phyloP scores from a whole-genome alignment of 331 rosid species.

The Rosa hybrid region DNA sequence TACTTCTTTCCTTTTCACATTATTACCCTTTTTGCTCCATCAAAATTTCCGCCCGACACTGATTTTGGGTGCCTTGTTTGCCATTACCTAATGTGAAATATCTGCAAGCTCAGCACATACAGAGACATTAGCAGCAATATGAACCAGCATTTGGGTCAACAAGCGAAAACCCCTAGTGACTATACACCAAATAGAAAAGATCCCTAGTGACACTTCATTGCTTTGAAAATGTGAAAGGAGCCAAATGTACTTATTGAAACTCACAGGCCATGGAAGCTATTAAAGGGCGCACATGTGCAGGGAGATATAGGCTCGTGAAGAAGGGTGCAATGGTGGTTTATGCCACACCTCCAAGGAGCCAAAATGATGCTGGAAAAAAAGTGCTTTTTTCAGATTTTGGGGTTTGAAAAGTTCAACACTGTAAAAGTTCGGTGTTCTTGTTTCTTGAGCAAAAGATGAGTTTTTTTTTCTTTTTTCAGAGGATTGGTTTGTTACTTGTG shows the following conservation, averaged over 20 bases:
- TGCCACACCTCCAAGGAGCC: neutral
- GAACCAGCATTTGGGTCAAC: slow-evolving; percentile 6
- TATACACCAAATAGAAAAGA: neutral
- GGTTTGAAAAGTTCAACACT: neutral
- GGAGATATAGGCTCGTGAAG: neutral
- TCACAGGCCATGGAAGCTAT: slow-evolving; percentile 3
- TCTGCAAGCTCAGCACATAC: neutral
- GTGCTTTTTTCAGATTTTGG: neutral
- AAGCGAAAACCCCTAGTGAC: neutral
- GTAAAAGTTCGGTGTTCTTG: too few relatives aligned
- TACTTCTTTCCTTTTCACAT: neutral
- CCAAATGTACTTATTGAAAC: slow-evolving; percentile 5
- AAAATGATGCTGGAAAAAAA: neutral
- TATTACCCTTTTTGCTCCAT: neutral
- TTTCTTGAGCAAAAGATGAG: too few relatives aligned
- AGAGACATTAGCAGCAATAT: neutral
- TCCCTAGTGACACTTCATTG: neutral
- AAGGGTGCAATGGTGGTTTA: neutral
- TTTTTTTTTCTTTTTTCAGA: too few relatives aligned
- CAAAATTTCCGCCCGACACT: neutral
- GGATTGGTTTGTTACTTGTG: too few relatives aligned
- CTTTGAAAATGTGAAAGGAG: slow-evolving; percentile 13
- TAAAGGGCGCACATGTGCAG: neutral
- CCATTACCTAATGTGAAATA: neutral
- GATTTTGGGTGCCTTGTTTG: neutral